Evolutionary conservation across 169 alveolate species (phyloP), one percentile per base, ranked within the genome.

Genomic region (Plasmodium fragile): DNA sequence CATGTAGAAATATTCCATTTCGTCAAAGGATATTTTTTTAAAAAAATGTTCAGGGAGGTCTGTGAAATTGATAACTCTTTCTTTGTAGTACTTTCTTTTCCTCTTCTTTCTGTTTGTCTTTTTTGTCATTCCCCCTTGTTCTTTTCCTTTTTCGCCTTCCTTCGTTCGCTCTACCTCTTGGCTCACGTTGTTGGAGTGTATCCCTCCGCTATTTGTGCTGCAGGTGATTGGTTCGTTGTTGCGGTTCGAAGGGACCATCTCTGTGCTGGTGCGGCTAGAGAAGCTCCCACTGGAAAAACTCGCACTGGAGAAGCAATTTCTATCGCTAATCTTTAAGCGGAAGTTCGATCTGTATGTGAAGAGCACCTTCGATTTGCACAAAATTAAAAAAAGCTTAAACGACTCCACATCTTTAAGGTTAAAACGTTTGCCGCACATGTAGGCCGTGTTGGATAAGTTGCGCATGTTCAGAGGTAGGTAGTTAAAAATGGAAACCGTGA

Each of bases 331-430:
- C 81, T 75, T 85, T 85, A 85, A 22, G 43, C 79, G 83, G 73
- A 90, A 78, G 45, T 81, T 90, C 43, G 94, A 90, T 49, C 92
- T 90, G 59, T 81, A 90, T 28, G 93, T 85, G 28, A 85, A 85
- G 52, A 85, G 65, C 79, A 85, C 69, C 69, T 85, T 85, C 69
- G 93, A 85, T 75, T 85, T 85, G 73, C 93, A 73, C 65, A 85
- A 22, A 53, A 85, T 85, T 73, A 85, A 53, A 55, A 85, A 85
- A 52, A 85, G 39, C 43, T 75, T 85, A 49, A 85, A 73, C n/a
- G 55, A 30, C 3, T 85, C 84, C n/a, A 79, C 16, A 52, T 85
- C 84, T 69, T 84, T 84, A 49, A 84, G 84, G 30, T 73, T 84
- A 45, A 84, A 84, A 28, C 30, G 41, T 45, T 22, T 28, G n/a